Evolutionary conservation across 371 early-diverging fungal genomes (phyloP).

Genomic region (Mucor sp.): DNA sequence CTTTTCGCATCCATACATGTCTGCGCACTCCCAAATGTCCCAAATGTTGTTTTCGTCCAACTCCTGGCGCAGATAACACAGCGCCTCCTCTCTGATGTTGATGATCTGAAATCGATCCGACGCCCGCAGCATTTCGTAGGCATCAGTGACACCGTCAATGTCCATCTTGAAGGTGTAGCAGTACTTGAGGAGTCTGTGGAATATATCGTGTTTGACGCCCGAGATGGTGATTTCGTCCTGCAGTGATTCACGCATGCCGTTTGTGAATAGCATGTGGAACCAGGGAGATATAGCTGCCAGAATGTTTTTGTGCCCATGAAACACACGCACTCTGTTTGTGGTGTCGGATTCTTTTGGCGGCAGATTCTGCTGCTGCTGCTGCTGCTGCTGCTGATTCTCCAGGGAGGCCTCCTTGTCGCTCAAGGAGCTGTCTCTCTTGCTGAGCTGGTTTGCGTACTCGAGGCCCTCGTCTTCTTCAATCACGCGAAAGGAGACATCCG

Average conservation of each 20-base stretch:
- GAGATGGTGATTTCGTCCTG: conserved; percentile 49
- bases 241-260: conserved; percentile 63
- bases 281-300: conserved; percentile 56
- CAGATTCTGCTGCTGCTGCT: neutral
- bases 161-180: conserved; percentile 52
- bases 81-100: conserved; percentile 50
- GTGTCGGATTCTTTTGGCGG: neutral
- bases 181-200: conserved; percentile 48
- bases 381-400: too few relatives aligned
- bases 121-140: conserved; percentile 51
- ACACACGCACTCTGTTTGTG: conserved; percentile 14
- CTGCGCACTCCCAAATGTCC: conserved; percentile 61
- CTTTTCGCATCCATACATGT: conserved; percentile 41
- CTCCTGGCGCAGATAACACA: conserved; percentile 45
- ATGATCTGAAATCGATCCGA: conserved; percentile 57
- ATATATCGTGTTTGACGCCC: conserved; percentile 47
- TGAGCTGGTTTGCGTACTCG: neutral
- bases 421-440: neutral
- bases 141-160: conserved; percentile 40
- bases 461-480: conserved; percentile 24
- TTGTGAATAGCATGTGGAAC: conserved; percentile 59
- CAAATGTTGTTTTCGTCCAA: conserved; percentile 49
- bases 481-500: conserved; percentile 54
- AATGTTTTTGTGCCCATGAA: conserved; percentile 57
- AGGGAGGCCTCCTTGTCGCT: neutral